These are phyloP conservation scores for Spongiforma sp. DNA, from an alignment of 1,284 basidiomycete genomes.

Conservation along the genomic window DNA sequence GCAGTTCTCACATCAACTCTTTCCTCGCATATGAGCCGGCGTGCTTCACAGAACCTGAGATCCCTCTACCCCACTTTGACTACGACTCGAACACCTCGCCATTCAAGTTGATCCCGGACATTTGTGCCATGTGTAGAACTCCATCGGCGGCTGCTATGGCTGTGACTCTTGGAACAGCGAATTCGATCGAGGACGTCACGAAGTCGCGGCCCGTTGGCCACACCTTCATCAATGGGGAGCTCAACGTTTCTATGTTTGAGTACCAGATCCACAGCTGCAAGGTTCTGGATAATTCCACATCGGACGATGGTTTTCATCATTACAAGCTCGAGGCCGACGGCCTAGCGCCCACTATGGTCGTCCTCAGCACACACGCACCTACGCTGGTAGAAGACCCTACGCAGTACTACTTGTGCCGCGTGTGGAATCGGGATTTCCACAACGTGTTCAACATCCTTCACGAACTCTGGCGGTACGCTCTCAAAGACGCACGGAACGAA, in stretches of 20 bases:
- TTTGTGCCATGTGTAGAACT: conserved; percentile 15
- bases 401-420: conserved; percentile 26
- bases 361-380: conserved; percentile 1
- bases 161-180: neutral
- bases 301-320: neutral
- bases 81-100: neutral
- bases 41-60: conserved; percentile 19
- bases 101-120: conserved; percentile 22
- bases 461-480: conserved; percentile 22
- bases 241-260: conserved; percentile 30
- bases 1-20: conserved; percentile 24
- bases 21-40: conserved; percentile 23
- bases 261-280: conserved; percentile 22
- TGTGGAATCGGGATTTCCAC: conserved; percentile 19
- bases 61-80: conserved; percentile 9
- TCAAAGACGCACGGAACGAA: conserved; percentile 5
- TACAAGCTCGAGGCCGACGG: conserved; percentile 20
- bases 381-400: conserved; percentile 9
- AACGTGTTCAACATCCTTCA: conserved; percentile 25
- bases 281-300: neutral
- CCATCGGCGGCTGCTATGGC: conserved; percentile 11
- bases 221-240: conserved; percentile 27
- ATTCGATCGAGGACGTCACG: conserved; percentile 11
- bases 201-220: conserved; percentile 22
- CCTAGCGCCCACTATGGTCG: conserved; percentile 15